These are phyloP conservation scores for Dalechampia spathulata DNA, from an alignment of 441 rosid species.

Conservation along the genomic window DNA sequence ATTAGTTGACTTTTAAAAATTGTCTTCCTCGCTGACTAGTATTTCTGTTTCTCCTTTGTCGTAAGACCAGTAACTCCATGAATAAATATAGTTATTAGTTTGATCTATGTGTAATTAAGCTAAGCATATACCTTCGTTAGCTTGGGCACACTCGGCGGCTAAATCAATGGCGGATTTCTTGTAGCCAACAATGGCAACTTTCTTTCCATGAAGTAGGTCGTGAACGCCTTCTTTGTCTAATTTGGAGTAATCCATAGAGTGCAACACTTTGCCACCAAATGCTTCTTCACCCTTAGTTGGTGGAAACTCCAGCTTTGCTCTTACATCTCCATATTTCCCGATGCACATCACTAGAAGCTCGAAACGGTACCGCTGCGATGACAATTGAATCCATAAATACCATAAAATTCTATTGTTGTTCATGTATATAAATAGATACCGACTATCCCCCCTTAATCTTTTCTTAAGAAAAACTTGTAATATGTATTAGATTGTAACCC, in stretches of 20 bases:
- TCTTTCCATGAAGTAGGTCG: constrained; percentile 38
- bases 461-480: too few species aligned
- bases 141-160: constrained; percentile 45
- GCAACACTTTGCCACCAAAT: constrained; percentile 40
- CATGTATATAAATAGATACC: too few species aligned
- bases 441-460: too few species aligned
- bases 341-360: constrained; percentile 44
- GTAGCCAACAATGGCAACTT: constrained; percentile 45
- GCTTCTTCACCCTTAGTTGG: constrained; percentile 24
- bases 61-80: too few species aligned
- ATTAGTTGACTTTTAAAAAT: too few species aligned
- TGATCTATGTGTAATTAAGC: too few species aligned
- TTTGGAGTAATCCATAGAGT: constrained; percentile 42
- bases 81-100: too few species aligned
- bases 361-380: constrained; percentile 32
- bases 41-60: too few species aligned
- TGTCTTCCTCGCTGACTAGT: too few species aligned
- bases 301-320: constrained; percentile 32
- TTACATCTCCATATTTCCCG: constrained; percentile 42
- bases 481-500: too few species aligned
- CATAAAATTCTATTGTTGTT: too few species aligned
- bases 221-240: constrained; percentile 25
- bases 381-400: not conserved
- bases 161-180: constrained; percentile 53
- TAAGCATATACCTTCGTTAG: constrained; percentile 36